Evolutionary conservation across 164 flowering plant species (phyloP).

Genomic region (Nymphaea colorata): DNA sequence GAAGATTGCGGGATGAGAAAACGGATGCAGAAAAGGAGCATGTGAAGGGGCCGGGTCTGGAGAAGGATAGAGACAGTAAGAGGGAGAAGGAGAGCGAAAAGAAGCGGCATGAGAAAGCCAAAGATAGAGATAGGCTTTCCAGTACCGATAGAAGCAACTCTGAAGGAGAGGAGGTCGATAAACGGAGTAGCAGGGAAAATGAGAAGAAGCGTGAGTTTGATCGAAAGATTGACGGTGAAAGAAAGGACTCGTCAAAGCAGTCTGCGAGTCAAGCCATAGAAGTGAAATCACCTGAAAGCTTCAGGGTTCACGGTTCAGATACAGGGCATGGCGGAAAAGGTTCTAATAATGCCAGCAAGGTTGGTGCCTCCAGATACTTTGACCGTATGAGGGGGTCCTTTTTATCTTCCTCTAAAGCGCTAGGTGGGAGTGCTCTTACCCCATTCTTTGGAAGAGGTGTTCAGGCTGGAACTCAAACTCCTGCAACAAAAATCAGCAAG

Average conservation of each 20-base stretch:
- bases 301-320: conserved; percentile 30
- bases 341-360: conserved; percentile 31
- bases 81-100: conserved; percentile 49
- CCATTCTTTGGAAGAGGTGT: conserved; percentile 42
- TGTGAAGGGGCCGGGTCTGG: conserved; percentile 12
- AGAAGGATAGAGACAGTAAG: conserved; percentile 42
- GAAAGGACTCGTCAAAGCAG: conserved; percentile 35
- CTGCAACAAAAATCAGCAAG: conserved; percentile 41
- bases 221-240: conserved; percentile 45
- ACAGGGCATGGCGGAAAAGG: conserved; percentile 31
- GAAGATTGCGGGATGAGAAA: conserved; percentile 71
- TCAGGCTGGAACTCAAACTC: conserved; percentile 20
- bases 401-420: conserved; percentile 69
- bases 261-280: not conserved
- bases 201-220: conserved; percentile 46
- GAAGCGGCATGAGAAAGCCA: conserved; percentile 67
- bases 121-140: conserved; percentile 71
- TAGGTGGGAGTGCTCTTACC: conserved; percentile 46
- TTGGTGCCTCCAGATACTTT: conserved; percentile 47
- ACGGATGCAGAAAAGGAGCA: conserved; percentile 27
- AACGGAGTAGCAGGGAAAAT: conserved; percentile 37
- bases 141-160: conserved; percentile 63
- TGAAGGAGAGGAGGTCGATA: conserved; percentile 72
- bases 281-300: conserved; percentile 19
- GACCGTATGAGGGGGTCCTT: conserved; percentile 76